Conservation (phyloP, 2,329 filamentous ascomycete genomes). For the Colletotrichum sp. region DNA sequence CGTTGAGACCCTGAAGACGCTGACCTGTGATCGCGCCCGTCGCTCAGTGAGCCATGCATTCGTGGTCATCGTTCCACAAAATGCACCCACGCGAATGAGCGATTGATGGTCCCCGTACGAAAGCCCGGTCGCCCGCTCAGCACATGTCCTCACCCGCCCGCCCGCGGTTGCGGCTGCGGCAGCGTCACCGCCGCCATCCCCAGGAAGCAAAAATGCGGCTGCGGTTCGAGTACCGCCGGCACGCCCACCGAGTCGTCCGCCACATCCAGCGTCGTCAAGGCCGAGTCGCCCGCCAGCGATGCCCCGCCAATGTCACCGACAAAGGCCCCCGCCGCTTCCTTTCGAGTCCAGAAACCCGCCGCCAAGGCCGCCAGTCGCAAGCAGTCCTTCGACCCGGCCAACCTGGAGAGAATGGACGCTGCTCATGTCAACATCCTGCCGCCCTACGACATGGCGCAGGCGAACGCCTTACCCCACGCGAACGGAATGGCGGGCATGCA, state of each 20-base stretch:
- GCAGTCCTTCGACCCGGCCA: slow-evolving; percentile 53
- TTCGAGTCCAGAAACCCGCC: slow-evolving; percentile 51
- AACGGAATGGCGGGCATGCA: slow-evolving; percentile 25
- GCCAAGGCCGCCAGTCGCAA: slow-evolving; percentile 45
- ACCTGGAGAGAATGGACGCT: slow-evolving; percentile 59
- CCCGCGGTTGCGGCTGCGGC: slow-evolving; percentile 65
- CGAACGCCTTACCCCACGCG: slow-evolving; percentile 20
- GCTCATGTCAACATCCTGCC: slow-evolving; percentile 55
- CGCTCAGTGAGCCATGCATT: slow-evolving; percentile 71
- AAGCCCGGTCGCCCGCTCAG: slow-evolving; percentile 75
- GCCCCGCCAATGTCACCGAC: slow-evolving; percentile 37
- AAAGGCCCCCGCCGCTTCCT: slow-evolving; percentile 36
- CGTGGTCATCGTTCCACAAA: slow-evolving; percentile 78
- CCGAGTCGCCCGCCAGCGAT: slow-evolving; percentile 32
- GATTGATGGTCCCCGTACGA: slow-evolving; percentile 72
- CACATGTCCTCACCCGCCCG: slow-evolving; percentile 69
- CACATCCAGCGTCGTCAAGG: slow-evolving; percentile 21
- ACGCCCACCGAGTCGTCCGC: slow-evolving; percentile 13
- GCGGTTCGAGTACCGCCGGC: slow-evolving; percentile 40
- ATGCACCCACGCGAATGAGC: slow-evolving; percentile 71
- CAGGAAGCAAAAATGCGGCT: slow-evolving; percentile 61
- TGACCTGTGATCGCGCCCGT: slow-evolving; percentile 19
- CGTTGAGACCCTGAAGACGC: background rate
- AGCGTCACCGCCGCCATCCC: slow-evolving; percentile 70
- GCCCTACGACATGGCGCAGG: slow-evolving; percentile 28